These are phyloP conservation scores for Cordyceps farinosa DNA, from an alignment of 2,329 filamentous ascomycete genomes.

Conservation along the genomic window DNA sequence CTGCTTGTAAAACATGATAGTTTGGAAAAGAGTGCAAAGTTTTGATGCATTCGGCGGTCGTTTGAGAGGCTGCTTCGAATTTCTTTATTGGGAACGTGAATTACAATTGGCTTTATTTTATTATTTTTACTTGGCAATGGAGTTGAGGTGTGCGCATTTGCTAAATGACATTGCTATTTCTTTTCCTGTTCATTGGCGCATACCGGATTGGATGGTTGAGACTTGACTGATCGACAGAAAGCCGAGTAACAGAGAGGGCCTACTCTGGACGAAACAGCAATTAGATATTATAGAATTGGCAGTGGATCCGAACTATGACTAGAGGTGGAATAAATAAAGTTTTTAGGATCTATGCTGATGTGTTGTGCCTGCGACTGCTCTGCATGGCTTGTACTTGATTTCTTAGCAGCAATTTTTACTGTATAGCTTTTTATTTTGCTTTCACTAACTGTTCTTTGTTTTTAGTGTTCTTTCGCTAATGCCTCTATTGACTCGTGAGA, in stretches of 20 bases:
- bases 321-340: background rate
- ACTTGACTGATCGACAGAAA: background rate
- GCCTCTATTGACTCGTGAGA: no score
- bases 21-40: background rate
- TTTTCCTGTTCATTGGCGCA: background rate
- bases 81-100: background rate
- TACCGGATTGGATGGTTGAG: background rate
- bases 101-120: background rate
- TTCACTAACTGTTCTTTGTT: no score
- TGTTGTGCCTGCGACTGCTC: background rate
- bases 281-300: conserved; percentile 4
- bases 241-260: background rate
- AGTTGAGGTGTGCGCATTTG: background rate
- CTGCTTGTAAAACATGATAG: conserved; percentile 7
- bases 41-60: background rate
- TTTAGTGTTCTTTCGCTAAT: no score
- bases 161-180: background rate
- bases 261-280: background rate
- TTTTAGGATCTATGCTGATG: background rate
- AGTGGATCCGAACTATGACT: background rate
- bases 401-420: no score
- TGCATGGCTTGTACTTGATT: no score
- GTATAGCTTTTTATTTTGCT: no score
- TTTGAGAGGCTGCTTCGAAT: background rate
- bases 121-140: background rate